These are phyloP conservation scores for Colletotrichum caudatum DNA, from an alignment of 2,329 filamentous ascomycete species.

Conservation along the genomic window DNA sequence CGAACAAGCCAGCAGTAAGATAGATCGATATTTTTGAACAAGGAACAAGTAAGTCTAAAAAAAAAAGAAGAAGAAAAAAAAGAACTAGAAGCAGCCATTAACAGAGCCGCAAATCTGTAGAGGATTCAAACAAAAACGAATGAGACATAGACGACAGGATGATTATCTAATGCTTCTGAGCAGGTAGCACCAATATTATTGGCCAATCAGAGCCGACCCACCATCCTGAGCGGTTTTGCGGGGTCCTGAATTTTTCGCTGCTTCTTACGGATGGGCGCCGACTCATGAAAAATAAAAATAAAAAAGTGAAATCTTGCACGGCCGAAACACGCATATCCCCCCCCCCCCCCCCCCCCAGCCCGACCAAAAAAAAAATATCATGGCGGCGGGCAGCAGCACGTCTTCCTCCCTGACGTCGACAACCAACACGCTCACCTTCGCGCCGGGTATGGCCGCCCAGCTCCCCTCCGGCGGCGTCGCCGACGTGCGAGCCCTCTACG, in stretches of 20 bases:
- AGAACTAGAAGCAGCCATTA: no score
- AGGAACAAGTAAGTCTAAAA: background rate
- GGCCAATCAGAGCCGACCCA: conserved; percentile 32
- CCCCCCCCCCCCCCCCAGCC: background rate
- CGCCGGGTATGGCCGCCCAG: conserved; percentile 56
- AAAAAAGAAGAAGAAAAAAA: background rate
- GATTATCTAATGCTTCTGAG: conserved; percentile 20
- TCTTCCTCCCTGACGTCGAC: conserved; percentile 70
- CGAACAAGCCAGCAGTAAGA: no score
- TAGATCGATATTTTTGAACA: background rate
- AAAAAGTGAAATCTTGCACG: conserved; percentile 40
- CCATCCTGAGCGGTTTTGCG: conserved; percentile 26
- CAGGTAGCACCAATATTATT: conserved; percentile 23
- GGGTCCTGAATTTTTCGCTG: conserved; percentile 41
- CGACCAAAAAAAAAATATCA: conserved; percentile 29
- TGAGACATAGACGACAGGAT: background rate
- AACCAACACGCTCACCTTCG: conserved; percentile 69
- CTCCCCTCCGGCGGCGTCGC: conserved; percentile 48
- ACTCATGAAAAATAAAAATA: conserved; percentile 8
- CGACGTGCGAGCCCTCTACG: conserved; percentile 64
- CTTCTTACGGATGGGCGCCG: conserved; percentile 23
- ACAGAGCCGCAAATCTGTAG: background rate
- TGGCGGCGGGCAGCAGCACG: conserved; percentile 56
- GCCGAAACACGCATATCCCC: conserved; percentile 25
- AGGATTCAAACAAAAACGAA: background rate